These are phyloP conservation scores for Adansonia gregorii DNA, from an alignment of 441 rosid species.

Conservation along the genomic window DNA sequence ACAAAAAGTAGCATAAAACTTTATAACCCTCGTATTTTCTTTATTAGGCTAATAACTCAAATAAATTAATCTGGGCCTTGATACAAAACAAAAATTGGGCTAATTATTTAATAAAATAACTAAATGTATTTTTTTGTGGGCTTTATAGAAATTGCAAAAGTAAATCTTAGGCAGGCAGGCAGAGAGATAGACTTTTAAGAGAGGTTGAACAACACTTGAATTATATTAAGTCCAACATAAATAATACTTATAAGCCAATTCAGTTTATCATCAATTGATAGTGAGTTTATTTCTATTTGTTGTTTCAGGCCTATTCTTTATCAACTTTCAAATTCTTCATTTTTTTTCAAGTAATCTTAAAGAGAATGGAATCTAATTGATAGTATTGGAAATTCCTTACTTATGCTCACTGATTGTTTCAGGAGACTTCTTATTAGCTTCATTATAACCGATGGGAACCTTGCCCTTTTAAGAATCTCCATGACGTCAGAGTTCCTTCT, in stretches of 20 bases:
- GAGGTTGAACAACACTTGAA: neutral
- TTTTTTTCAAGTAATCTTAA: neutral
- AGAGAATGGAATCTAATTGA: neutral
- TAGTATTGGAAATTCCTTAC: conserved; percentile 51
- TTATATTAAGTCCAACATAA: neutral
- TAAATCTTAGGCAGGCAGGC: neutral
- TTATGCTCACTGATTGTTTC: conserved; percentile 90
- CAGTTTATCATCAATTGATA: neutral
- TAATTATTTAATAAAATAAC: no score
- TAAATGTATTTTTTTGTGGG: no score
- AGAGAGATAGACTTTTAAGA: neutral
- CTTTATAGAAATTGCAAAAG: neutral
- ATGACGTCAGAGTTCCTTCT: conserved; percentile 93
- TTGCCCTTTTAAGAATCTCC: conserved; percentile 89
- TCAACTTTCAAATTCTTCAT: neutral
- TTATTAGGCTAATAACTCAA: no score
- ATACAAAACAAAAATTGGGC: no score
- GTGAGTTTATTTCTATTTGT: neutral
- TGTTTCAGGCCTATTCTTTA: neutral
- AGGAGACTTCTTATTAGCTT: conserved; percentile 75
- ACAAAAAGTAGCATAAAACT: no score
- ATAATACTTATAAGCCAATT: neutral
- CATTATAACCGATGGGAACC: conserved; percentile 73
- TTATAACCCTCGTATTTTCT: no score
- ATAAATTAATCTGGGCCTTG: no score